Evolutionary conservation across 2,329 filamentous ascomycete species (phyloP).

Genomic region (Fusarium decemcellulare): DNA sequence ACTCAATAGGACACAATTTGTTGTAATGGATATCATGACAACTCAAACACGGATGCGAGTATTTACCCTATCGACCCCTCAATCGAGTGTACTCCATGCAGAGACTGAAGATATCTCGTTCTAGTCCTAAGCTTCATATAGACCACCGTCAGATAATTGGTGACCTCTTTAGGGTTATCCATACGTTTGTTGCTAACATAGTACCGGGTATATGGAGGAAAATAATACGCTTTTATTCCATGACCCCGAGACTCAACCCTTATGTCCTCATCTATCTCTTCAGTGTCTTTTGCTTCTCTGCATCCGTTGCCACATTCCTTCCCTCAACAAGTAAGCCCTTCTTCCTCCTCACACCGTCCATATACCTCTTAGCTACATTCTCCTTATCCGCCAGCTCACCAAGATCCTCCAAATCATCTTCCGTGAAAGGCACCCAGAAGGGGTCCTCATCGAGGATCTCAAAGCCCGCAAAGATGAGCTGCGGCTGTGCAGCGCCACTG

Average conservation of each 20-base stretch:
- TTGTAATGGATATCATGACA: no score
- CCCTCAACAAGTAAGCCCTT: constrained; percentile 92
- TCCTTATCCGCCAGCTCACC: constrained; percentile 94
- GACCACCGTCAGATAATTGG: no score
- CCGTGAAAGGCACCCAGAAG: constrained; percentile 97
- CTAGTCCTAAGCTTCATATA: no score
- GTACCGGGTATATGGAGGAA: background rate
- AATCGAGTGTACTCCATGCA: no score
- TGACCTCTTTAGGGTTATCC: no score
- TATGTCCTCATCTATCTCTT: constrained; percentile 63
- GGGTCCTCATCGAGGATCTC: constrained; percentile 96
- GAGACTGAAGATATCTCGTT: no score
- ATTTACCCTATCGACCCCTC: no score
- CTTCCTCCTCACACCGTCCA: constrained; percentile 87
- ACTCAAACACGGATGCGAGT: no score
- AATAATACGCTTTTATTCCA: constrained; percentile 24
- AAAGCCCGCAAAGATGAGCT: constrained; percentile 93
- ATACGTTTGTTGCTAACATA: no score
- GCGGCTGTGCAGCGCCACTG: constrained; percentile 89
- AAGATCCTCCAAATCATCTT: constrained; percentile 96
- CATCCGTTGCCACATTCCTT: constrained; percentile 83
- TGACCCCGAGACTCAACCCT: constrained; percentile 1
- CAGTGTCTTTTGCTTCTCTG: constrained; percentile 88
- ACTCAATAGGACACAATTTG: no score
- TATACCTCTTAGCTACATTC: constrained; percentile 96